Percentiles rank a stretch among this genome's conserved stretches.
Evolutionary conservation across 768 basidiomycete species (phyloP).

Genomic region (Boletellus ananas): DNA sequence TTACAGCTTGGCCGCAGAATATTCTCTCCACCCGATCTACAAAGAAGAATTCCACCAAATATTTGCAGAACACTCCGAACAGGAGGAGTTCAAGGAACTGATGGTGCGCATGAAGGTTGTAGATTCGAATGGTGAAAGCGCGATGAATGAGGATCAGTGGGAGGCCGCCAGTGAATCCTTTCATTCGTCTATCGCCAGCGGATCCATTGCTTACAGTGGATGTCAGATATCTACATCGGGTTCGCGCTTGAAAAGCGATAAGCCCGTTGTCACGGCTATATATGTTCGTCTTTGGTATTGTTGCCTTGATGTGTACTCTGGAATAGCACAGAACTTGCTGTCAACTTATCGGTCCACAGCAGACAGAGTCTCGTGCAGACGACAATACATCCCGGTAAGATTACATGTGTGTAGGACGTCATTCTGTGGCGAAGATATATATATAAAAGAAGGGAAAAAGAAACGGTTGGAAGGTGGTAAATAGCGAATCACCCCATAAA

Average conservation of each 20-base stretch:
- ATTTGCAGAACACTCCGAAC: constrained; percentile 74
- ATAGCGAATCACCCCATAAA: constrained; percentile 8
- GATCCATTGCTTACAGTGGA: constrained; percentile 5
- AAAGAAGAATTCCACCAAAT: constrained; percentile 89
- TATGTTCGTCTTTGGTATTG: constrained; percentile 2
- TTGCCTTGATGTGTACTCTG: constrained; percentile 7
- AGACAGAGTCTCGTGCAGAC: constrained; percentile 2
- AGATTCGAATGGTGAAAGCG: constrained; percentile 77
- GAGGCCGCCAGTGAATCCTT: constrained; percentile 90
- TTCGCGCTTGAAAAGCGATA: constrained; percentile 82
- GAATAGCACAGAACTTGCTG: constrained; percentile 1
- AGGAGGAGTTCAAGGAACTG: constrained; percentile 77
- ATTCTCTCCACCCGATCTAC: constrained; percentile 69
- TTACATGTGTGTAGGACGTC: constrained; percentile 31
- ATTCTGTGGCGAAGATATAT: constrained; percentile 3
- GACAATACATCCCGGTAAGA: constrained; percentile 23
- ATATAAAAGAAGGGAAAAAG: not conserved
- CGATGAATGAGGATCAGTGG: constrained; percentile 96
- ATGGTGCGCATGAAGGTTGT: constrained; percentile 91
- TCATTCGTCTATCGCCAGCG: not conserved
- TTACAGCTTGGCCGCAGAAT: constrained; percentile 77
- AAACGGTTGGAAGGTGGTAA: constrained; percentile 2
- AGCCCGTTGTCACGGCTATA: not conserved
- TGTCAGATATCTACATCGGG: constrained; percentile 84
- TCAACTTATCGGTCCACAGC: not conserved